phyloP scores from a whole-genome alignment of 2,329 filamentous ascomycete species.

The Akanthomyces dipterigenus region DNA sequence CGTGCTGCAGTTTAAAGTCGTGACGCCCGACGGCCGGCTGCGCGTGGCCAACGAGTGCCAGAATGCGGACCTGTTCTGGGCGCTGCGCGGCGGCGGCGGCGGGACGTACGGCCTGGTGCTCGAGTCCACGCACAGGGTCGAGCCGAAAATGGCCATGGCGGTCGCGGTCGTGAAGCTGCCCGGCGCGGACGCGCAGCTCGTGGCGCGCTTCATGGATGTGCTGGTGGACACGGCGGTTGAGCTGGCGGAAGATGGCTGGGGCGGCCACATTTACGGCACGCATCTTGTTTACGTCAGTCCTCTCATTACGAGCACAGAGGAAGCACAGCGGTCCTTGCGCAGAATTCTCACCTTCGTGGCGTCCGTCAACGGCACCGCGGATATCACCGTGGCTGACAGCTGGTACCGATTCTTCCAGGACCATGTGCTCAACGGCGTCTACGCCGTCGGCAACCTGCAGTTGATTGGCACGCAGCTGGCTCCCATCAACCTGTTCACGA shows the following conservation, averaged over 20 bases:
- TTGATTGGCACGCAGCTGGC: conserved; percentile 14
- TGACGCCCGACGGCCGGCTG: conserved; percentile 39
- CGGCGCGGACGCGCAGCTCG: neutral
- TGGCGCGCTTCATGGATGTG: conserved; percentile 10
- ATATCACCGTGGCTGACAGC: conserved; percentile 7
- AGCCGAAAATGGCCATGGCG: neutral
- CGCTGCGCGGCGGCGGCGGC: conserved; percentile 40
- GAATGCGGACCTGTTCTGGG: conserved; percentile 52
- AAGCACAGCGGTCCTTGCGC: conserved; percentile 2
- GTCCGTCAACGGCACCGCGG: neutral
- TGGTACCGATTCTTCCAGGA: conserved; percentile 15
- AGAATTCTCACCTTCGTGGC: neutral
- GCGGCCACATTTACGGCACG: conserved; percentile 17
- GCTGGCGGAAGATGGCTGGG: conserved; percentile 16
- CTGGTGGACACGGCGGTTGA: conserved; percentile 15
- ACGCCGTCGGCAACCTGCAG: conserved; percentile 13
- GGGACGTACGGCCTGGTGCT: neutral
- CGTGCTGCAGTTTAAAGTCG: conserved; percentile 44
- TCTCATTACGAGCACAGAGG: neutral
- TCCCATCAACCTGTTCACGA: conserved; percentile 9
- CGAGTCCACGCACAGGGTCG: neutral
- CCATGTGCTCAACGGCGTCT: conserved; percentile 9
- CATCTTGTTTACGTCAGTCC: conserved; percentile 14
- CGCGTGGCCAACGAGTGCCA: conserved; percentile 39
- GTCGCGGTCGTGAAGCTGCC: neutral